Evolutionary conservation across 108 stramenopile genomes (phyloP).

Genomic region (Seminavis robusta): DNA sequence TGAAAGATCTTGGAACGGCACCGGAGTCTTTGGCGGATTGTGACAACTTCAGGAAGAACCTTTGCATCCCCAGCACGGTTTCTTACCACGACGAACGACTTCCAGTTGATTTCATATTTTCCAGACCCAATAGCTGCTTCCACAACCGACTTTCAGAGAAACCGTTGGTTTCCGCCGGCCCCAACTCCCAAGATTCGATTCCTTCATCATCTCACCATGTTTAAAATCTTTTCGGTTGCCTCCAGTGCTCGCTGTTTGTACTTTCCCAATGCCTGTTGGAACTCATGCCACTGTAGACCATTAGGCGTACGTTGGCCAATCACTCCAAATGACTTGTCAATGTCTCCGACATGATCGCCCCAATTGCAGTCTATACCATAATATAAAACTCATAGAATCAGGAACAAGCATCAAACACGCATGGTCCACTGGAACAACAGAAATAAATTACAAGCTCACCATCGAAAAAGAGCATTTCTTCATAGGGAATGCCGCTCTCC

Average conservation of each 20-base stretch:
- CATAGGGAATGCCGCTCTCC: constrained; percentile 45
- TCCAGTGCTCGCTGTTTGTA: constrained; percentile 16
- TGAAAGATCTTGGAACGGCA: too few species aligned
- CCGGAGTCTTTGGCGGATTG: too few species aligned
- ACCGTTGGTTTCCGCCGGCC: too few species aligned
- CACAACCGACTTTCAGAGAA: too few species aligned
- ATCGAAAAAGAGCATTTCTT: constrained; percentile 70
- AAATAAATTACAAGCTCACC: not conserved
- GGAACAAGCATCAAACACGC: not conserved
- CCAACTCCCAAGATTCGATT: too few species aligned
- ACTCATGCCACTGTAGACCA: constrained; percentile 43
- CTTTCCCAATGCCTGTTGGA: constrained; percentile 37
- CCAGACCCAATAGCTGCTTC: too few species aligned
- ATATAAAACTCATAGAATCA: not conserved
- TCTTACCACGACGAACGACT: too few species aligned
- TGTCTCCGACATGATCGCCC: constrained; percentile 60
- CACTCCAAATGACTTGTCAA: constrained; percentile 41
- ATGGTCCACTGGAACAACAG: not conserved
- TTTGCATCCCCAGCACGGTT: too few species aligned
- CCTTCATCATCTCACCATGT: too few species aligned
- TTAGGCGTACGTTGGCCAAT: constrained; percentile 41
- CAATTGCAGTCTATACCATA: constrained; percentile 53
- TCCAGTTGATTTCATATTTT: too few species aligned
- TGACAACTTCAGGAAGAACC: too few species aligned
- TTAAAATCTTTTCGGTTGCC: too few species aligned